These are phyloP conservation scores for Skeletonema menzelii DNA, from an alignment of 108 stramenopile genomes.

Conservation along the genomic window DNA sequence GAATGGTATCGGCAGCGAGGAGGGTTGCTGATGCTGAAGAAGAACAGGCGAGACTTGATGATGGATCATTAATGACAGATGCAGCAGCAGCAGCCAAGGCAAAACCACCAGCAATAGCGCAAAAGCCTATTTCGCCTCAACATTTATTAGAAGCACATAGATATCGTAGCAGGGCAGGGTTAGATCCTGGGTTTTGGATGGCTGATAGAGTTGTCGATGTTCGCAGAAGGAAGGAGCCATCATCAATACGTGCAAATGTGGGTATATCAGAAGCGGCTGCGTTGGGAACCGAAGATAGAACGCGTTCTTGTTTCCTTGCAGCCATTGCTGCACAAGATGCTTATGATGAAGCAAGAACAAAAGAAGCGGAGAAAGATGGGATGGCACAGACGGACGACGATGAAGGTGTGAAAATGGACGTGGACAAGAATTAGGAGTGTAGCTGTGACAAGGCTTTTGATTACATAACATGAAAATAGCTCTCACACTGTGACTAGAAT, in stretches of 20 bases:
- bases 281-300: slow-evolving; percentile 27
- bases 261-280: slow-evolving; percentile 41
- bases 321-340: slow-evolving; percentile 63
- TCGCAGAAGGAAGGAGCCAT: not conserved
- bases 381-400: no score
- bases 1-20: slow-evolving; percentile 71
- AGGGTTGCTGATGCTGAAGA: slow-evolving; percentile 43
- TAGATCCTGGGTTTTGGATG: slow-evolving; percentile 85
- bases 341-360: slow-evolving; percentile 44
- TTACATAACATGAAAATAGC: not conserved
- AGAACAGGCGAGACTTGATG: slow-evolving; percentile 4
- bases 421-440: slow-evolving; percentile 1
- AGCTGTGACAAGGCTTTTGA: not conserved
- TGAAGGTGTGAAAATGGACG: slow-evolving; percentile 4
- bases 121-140: slow-evolving; percentile 49
- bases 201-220: slow-evolving; percentile 23
- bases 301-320: slow-evolving; percentile 33
- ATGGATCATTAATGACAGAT: not conserved
- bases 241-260: slow-evolving; percentile 12
- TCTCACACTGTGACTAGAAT: not conserved
- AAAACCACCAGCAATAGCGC: not conserved
- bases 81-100: not conserved
- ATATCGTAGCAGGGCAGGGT: slow-evolving; percentile 55
- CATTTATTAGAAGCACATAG: slow-evolving; percentile 60
- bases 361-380: slow-evolving; percentile 9